Evolutionary conservation across 2,329 filamentous ascomycete species (phyloP).

Genomic region (Xylariaceae sp.): DNA sequence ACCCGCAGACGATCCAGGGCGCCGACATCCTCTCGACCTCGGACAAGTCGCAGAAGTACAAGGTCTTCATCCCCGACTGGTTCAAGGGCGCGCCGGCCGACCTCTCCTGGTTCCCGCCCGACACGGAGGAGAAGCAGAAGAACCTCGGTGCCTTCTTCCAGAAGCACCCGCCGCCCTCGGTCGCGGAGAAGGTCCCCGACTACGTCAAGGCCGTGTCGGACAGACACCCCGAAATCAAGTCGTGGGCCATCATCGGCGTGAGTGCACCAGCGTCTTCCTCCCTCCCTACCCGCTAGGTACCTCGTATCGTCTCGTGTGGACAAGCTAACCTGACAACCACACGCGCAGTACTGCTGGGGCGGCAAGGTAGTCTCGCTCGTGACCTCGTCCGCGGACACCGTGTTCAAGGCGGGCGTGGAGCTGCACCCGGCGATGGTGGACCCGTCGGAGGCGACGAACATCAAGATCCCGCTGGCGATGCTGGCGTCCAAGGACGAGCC

Average conservation of each 20-base stretch:
- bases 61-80: slow-evolving; percentile 90
- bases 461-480: slow-evolving; percentile 64
- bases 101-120: slow-evolving; percentile 63
- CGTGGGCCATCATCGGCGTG: slow-evolving; percentile 65
- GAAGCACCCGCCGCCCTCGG: slow-evolving; percentile 50
- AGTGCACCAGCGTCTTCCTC: slow-evolving; percentile 27
- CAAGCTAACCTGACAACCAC: slow-evolving; percentile 7
- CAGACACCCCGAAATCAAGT: slow-evolving; percentile 57
- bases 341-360: slow-evolving; percentile 68
- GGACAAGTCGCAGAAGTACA: slow-evolving; percentile 67
- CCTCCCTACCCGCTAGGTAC: too few relatives aligned
- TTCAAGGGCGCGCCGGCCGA: slow-evolving; percentile 73
- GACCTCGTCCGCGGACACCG: slow-evolving; percentile 53
- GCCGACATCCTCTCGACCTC: slow-evolving; percentile 65
- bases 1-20: slow-evolving; percentile 69
- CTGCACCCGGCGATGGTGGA: slow-evolving; percentile 68
- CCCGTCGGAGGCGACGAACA: slow-evolving; percentile 58
- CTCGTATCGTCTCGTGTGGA: too few relatives aligned
- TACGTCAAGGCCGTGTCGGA: slow-evolving; percentile 56
- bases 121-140: slow-evolving; percentile 66
- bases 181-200: slow-evolving; percentile 54
- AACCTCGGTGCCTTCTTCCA: slow-evolving; percentile 61
- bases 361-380: slow-evolving; percentile 65
- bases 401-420: slow-evolving; percentile 57
- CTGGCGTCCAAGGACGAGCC: slow-evolving; percentile 69